Evolutionary conservation across 441 rosid genomes (phyloP).

Genomic region (Eugenia klotzschiana): DNA sequence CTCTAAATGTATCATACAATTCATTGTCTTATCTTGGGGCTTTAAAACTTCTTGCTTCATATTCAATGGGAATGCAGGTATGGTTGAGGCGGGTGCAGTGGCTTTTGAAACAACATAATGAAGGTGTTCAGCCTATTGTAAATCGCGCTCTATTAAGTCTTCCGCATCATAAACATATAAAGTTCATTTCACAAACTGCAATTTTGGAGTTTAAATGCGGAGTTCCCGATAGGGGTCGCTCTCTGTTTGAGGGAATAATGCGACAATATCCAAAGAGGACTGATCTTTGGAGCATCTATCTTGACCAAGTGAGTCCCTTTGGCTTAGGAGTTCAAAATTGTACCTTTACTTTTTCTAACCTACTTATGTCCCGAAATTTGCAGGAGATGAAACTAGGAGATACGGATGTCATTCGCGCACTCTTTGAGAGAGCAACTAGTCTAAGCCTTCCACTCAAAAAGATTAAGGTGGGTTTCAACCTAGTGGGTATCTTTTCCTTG

Average conservation of each 20-base stretch:
- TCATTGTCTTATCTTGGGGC: neutral
- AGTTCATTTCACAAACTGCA: constrained; percentile 79
- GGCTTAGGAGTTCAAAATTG: neutral
- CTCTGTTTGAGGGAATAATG: constrained; percentile 75
- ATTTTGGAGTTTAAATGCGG: constrained; percentile 83
- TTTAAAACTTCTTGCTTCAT: neutral
- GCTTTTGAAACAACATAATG: constrained; percentile 40
- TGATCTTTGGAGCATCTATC: constrained; percentile 90
- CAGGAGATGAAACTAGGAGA: constrained; percentile 85
- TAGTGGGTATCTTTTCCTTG: neutral
- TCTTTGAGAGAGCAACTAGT: constrained; percentile 83
- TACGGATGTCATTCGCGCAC: constrained; percentile 41
- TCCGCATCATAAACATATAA: constrained; percentile 72
- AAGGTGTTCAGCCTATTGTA: constrained; percentile 52
- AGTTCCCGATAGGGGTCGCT: constrained; percentile 78
- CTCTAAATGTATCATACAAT: neutral
- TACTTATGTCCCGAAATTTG: neutral
- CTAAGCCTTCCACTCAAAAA: constrained; percentile 79
- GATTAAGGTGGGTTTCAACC: constrained; percentile 48
- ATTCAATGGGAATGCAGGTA: constrained; percentile 25
- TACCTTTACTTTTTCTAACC: neutral
- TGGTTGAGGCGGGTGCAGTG: constrained; percentile 63
- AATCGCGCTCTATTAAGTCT: constrained; percentile 69
- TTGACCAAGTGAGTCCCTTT: constrained; percentile 55
- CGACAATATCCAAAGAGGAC: constrained; percentile 88